Base-by-base conservation (phyloP, 257 asterid genomes). In the Nicotiana obtusifolia region DNA sequence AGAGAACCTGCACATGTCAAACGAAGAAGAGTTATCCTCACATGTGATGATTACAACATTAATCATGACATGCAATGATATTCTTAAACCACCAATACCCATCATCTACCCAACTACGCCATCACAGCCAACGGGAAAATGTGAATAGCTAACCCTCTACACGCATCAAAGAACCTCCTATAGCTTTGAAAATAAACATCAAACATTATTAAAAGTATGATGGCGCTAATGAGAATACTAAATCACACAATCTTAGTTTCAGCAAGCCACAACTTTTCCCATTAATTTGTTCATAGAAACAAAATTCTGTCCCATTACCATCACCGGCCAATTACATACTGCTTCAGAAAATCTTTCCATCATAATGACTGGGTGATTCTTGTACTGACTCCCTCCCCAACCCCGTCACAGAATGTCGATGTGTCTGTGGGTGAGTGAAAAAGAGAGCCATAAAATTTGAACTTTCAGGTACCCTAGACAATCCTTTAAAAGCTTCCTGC, bases 1-100 rank as follows among this genome's bases (percentile, higher is more conserved):
- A 86, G 68, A 82, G 89, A 37, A 85, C 95, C 99, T 96, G 97
- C 81, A 85, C 64, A 67, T 68, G 57, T 81, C 82, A 87, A 35
- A 73, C 7, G 0, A 53, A 53, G 64, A 44, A 47, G 47, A 47
- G 37, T 47, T 5, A 57, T 53, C 64, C 81, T 56, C 24, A 68
- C 60, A 47, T 60, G 52, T 75, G 62, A 49, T 49, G 44, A 49
- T 75, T 24, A 49, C 62, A 7, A 20, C 7, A 49, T 75, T 47
- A 75, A 57, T 49, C 44, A 16, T 75, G 24, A 24, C 62, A 24
- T 49, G 26, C 61, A 75, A 49, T 75, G 78, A 49, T 49, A 49
- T 75, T 33, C 44, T 75, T 24, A 28, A 52, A 33, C 53, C 77
- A 41, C 77, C 31, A 35, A 5, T 9, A 83, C 54, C 76, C 77